A percentile compares a stretch with the other conserved stretches of the same genome.
Conservation (phyloP, 768 basidiomycete genomes). For the Piloderma croceum region DNA sequence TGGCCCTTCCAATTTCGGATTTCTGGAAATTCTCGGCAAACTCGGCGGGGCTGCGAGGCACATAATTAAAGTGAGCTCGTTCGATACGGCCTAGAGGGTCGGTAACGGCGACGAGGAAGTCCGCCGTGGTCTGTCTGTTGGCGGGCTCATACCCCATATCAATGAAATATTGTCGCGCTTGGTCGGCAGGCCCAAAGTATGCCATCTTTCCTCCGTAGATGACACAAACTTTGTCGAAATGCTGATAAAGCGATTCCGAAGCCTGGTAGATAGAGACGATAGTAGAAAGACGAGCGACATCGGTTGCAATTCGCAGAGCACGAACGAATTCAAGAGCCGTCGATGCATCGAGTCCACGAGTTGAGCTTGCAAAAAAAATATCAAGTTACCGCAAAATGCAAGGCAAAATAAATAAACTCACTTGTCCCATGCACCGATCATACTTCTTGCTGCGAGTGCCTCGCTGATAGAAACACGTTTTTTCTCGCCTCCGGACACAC, state of each 20-base stretch:
- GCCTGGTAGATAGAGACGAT: constrained; percentile 87
- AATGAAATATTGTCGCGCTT: constrained; percentile 68
- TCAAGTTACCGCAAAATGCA: neutral
- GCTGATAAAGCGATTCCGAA: constrained; percentile 56
- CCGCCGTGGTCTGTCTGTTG: constrained; percentile 59
- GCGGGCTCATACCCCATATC: constrained; percentile 61
- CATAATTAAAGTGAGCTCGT: constrained; percentile 35
- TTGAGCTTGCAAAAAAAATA: constrained; percentile 47
- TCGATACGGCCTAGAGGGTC: constrained; percentile 53
- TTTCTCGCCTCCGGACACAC: constrained; percentile 51
- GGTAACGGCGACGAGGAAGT: constrained; percentile 59
- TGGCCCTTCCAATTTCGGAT: constrained; percentile 35
- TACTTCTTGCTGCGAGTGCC: constrained; percentile 53
- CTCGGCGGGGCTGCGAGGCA: constrained; percentile 52
- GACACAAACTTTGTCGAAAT: constrained; percentile 77
- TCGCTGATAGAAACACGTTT: constrained; percentile 58
- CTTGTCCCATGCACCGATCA: constrained; percentile 77
- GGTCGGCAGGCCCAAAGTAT: constrained; percentile 64
- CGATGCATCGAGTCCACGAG: constrained; percentile 59
- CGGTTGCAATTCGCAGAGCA: constrained; percentile 59
- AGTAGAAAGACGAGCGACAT: constrained; percentile 48
- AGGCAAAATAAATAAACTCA: constrained; percentile 22
- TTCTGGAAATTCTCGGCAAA: constrained; percentile 45
- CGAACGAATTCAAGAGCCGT: constrained; percentile 72
- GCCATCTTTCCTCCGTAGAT: constrained; percentile 70